A percentile compares a stretch with the other conserved stretches of the same genome.
These are phyloP conservation scores for Cytospora schulzeri DNA, from an alignment of 2,329 filamentous ascomycete species.

Conservation along the genomic window DNA sequence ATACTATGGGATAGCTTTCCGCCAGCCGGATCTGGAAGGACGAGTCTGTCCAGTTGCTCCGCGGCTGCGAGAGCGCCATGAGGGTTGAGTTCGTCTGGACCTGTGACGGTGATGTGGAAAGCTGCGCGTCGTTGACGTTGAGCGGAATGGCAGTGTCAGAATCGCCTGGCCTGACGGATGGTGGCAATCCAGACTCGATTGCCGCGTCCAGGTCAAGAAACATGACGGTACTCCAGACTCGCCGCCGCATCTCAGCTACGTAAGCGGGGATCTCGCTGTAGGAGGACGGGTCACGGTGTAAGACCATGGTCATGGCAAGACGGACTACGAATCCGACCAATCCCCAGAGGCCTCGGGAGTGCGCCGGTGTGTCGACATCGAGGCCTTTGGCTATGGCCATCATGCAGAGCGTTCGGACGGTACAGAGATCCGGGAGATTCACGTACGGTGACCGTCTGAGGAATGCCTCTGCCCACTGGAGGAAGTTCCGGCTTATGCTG, in stretches of 20 bases:
- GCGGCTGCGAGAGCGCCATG: not conserved
- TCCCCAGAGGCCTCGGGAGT: not conserved
- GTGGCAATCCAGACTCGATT: constrained; percentile 31
- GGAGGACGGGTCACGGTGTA: constrained; percentile 29
- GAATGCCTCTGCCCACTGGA: not conserved
- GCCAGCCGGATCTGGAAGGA: constrained; percentile 31
- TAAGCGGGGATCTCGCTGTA: constrained; percentile 28
- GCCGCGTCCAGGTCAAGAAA: constrained; percentile 35
- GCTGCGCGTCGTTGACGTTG: constrained; percentile 29
- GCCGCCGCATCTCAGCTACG: constrained; percentile 31
- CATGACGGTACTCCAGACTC: constrained; percentile 33
- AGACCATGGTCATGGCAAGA: constrained; percentile 31
- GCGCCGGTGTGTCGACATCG: not conserved
- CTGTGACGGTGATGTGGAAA: constrained; percentile 20
- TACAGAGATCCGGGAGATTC: not conserved
- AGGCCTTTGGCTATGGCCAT: not conserved
- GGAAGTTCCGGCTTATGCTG: not conserved
- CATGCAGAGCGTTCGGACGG: not conserved
- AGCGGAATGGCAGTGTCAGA: constrained; percentile 31
- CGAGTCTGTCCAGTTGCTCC: constrained; percentile 28
- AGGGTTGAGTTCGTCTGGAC: not conserved
- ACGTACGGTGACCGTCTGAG: not conserved
- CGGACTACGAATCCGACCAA: constrained; percentile 28
- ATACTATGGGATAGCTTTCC: constrained; percentile 29
- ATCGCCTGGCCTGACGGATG: constrained; percentile 12